Evolutionary conservation across 106 monocot genomes (phyloP), one percentile per base, ranked within the genome.

Genomic region (Dioscorea zingiberensis): DNA sequence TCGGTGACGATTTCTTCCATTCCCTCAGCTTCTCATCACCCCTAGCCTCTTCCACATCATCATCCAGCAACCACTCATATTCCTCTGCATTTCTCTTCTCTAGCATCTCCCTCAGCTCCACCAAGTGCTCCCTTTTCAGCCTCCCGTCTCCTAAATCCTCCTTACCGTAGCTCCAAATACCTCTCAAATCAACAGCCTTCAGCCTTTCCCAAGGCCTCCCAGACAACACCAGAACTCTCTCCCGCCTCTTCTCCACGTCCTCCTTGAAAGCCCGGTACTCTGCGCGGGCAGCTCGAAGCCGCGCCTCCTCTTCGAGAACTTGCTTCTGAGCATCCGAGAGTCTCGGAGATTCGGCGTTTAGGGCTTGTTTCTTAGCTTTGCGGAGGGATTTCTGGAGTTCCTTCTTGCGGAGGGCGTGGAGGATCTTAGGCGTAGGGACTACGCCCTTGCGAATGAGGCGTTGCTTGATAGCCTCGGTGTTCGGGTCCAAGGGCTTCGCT

Each of bases 341-440:
- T 15, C 72, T 21, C 24, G 61, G 71, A 16, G 61, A 13, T 47
- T 73, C 51, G 21, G 75, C 59, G 11, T 59, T 51, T 17, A 69
- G 30, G 25, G 55, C 13, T 23, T 69, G 63, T 26, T 91, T 95
- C 69, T 77, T 87, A 2, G 75, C 44, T 18, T 64, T 61, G 53
- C 94, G 87, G 65, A 80, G 48, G 71, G 80, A 66, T 74, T 95
- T 95, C 58, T 77, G 94, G 45, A 64, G 24, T 30, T 83, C 78
- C 63, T 95, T 95, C 76, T 88, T 91, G 81, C 85, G 91, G 71
- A 95, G 74, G 54, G 73, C 67, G 68, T 87, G 94, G 62, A 95
- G 77, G 69, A 95, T 88, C 62, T 92, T 97, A 44, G 97, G 97
- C 5, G 97, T 86, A 13, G 97, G 84, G 44, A 49, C 15, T 62